Evolutionary conservation across 768 basidiomycete species (phyloP).

Genomic region (Lyophyllum atratum): DNA sequence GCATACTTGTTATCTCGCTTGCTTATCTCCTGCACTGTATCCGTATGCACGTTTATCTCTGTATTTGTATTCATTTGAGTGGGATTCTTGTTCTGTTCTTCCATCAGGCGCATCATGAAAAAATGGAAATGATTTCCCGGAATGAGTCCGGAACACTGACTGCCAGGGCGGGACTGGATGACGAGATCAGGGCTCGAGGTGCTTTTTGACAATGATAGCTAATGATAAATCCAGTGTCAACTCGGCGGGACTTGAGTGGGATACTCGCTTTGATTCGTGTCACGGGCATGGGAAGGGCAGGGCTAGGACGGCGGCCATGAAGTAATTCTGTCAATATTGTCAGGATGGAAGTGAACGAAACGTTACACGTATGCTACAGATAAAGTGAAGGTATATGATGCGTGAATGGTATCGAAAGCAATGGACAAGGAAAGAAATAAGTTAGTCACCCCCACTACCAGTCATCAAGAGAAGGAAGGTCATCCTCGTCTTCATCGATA

Average conservation of each 20-base stretch:
- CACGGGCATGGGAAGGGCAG: no score
- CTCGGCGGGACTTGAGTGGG: no score
- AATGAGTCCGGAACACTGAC: neutral
- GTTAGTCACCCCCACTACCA: conserved; percentile 32
- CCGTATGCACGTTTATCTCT: conserved; percentile 4
- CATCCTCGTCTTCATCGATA: conserved; percentile 39
- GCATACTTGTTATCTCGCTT: conserved; percentile 11
- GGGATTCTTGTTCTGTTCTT: no score
- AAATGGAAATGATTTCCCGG: neutral
- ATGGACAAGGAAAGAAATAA: conserved; percentile 3
- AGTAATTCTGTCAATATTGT: neutral
- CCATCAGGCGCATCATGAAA: neutral
- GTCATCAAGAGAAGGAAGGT: conserved; percentile 41
- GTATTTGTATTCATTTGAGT: neutral
- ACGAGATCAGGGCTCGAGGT: no score
- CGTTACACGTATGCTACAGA: neutral
- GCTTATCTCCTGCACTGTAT: conserved; percentile 11
- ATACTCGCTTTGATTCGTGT: no score
- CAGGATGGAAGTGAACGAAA: neutral
- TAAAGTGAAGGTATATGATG: neutral
- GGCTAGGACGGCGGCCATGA: no score
- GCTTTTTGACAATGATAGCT: no score
- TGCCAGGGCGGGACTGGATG: no score
- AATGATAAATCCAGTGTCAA: no score
- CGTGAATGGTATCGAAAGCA: conserved; percentile 1